Conservation (phyloP, 768 basidiomycete genomes). For the Boletellus ananas region DNA sequence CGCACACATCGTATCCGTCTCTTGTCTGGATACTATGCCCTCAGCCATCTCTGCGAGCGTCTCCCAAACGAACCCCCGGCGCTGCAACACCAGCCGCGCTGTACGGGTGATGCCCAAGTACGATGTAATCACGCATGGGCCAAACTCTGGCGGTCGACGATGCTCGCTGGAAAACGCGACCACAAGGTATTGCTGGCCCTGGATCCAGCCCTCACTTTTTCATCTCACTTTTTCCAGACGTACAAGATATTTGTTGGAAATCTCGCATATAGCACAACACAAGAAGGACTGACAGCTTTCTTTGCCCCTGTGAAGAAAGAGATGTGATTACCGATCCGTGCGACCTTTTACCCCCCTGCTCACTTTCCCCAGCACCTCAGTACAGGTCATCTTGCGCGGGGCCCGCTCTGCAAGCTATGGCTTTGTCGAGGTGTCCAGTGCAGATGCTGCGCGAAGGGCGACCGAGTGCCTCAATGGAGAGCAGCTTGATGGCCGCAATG, state of each 20-base stretch:
- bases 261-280: background rate
- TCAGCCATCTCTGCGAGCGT: conserved; percentile 42
- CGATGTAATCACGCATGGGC: conserved; percentile 45
- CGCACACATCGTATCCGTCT: conserved; percentile 48
- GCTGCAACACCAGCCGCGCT: conserved; percentile 41
- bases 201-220: background rate
- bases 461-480: background rate
- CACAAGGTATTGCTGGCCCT: conserved; percentile 4
- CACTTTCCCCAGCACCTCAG: background rate
- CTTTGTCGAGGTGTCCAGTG: background rate
- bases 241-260: background rate
- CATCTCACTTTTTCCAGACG: background rate
- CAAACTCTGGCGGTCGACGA: conserved; percentile 42
- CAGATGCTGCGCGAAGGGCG: background rate
- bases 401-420: background rate
- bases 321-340: background rate
- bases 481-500: background rate
- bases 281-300: background rate
- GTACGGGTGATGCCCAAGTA: conserved; percentile 35
- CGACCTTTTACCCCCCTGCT: background rate
- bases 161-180: conserved; percentile 37
- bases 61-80: conserved; percentile 41
- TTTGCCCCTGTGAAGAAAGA: background rate
- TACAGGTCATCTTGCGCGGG: background rate
- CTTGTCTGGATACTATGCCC: conserved; percentile 49